Evolutionary conservation across 2,329 filamentous ascomycete genomes (phyloP), one percentile per base, ranked within the genome.

Genomic region (Alternaria dauci): DNA sequence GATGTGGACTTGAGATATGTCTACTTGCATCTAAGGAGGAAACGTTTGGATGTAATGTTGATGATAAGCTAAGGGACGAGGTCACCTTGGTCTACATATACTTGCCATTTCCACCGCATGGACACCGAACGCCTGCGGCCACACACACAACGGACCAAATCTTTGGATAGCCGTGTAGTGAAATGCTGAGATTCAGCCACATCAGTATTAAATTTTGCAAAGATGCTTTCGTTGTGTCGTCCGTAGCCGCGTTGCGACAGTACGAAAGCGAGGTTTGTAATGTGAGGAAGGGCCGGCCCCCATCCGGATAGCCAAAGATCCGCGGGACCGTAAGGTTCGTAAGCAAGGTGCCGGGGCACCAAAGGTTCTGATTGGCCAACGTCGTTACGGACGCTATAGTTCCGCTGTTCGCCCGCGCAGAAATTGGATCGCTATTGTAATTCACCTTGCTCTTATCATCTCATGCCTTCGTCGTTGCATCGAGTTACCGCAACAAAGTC

Each of bases 191-290:
- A 12, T 32, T 20, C 20, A 28, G 42, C 42, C 9, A 23, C 32
- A 23, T 34, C 16, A 6, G 32, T 1, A 23, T n/a, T 18, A 25
- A 44, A 2, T 5, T 20, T n/a, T 51, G 25, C 20, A 5, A 39
- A 30, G 9, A 30, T 16, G 14, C 18, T n/a, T 9, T 23, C 16
- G 23, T 38, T 42, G 55, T 26, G 32, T 53, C 14, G 39, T 11
- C 23, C 32, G 39, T 18, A 18, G 52, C 23, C n/a, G 32, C 48
- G 32, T 56, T 18, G 54, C 26, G 16, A 47, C 23, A 46, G 20
- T 8, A 55, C 11, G 28, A 26, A 26, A 3, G 38, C 23, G 51
- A 43, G 50, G 57, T 56, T 59, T 44, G 57, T 56, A 59, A 59
- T 59, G 30, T 26, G 32, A 16, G 16, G 16, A 20, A 47, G 42